Evolutionary conservation across 352 stramenopile species (phyloP).

Genomic region (Phytophthora crassamura): DNA sequence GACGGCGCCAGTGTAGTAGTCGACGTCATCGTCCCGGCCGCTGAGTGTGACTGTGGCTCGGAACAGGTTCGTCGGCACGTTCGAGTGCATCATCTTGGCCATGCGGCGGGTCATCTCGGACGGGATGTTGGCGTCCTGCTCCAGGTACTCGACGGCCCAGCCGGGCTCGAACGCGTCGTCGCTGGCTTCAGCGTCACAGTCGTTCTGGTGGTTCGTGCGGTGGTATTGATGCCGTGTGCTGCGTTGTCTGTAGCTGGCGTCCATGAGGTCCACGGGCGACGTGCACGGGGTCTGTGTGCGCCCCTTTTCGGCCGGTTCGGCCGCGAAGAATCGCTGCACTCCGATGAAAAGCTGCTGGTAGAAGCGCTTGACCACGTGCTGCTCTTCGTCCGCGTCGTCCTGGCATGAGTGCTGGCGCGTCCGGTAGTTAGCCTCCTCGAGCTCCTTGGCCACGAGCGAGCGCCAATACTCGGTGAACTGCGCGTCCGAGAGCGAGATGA

Average conservation of each 20-base stretch:
- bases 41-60: conserved; percentile 64
- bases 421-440: conserved; percentile 40
- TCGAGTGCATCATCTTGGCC: conserved; percentile 84
- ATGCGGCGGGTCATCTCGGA: conserved; percentile 72
- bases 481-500: conserved; percentile 67
- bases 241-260: conserved; percentile 36
- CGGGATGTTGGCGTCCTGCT: conserved; percentile 69
- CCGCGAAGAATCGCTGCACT: conserved; percentile 58
- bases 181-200: conserved; percentile 11
- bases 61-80: conserved; percentile 79
- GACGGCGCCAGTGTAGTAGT: conserved; percentile 55
- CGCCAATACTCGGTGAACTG: conserved; percentile 75
- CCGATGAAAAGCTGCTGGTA: conserved; percentile 59
- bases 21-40: conserved; percentile 25
- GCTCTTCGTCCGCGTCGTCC: conserved; percentile 24
- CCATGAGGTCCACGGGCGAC: conserved; percentile 54
- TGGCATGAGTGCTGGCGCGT: conserved; percentile 15
- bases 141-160: conserved; percentile 85
- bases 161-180: conserved; percentile 58
- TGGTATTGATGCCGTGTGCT: conserved; percentile 21
- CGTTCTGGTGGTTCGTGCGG: conserved; percentile 9
- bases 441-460: conserved; percentile 58
- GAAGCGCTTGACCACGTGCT: conserved; percentile 52
- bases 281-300: conserved; percentile 74
- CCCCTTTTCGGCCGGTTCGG: conserved; percentile 25